Conservation (phyloP, 257 asterid genomes). For the Paulownia fortunei region DNA sequence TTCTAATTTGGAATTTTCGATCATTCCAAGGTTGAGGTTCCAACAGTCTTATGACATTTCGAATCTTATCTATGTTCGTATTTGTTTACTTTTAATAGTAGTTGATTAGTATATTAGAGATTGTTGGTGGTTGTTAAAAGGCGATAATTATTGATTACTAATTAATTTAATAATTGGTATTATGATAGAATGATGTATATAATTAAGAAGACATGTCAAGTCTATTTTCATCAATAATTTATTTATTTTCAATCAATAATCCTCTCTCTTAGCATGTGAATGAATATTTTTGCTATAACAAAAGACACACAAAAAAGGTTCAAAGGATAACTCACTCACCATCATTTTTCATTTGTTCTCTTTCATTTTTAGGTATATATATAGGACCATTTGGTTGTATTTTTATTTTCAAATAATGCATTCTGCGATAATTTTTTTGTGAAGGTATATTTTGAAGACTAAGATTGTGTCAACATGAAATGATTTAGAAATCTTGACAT, state of each 20-base stretch:
- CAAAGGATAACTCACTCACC: not conserved
- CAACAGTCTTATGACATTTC: no score
- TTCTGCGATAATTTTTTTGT: not conserved
- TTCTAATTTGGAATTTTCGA: no score
- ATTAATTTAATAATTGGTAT: not conserved
- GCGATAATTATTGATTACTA: no score
- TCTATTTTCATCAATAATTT: not conserved
- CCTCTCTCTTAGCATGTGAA: constrained; percentile 8
- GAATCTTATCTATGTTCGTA: no score
- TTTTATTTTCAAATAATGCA: constrained; percentile 18
- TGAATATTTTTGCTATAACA: constrained; percentile 6
- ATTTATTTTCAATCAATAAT: not conserved
- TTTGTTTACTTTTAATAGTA: no score
- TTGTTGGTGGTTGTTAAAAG: no score
- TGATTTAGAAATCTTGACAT: constrained; percentile 14
- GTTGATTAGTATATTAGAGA: no score
- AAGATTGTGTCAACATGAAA: constrained; percentile 18
- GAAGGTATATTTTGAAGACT: not conserved
- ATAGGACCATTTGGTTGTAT: not conserved
- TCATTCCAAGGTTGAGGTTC: no score
- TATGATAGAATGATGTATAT: not conserved
- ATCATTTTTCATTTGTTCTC: constrained; percentile 18
- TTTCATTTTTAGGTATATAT: not conserved
- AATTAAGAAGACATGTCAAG: not conserved
- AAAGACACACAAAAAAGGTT: constrained; percentile 15